Base-by-base conservation (phyloP, 2,329 filamentous ascomycete species). In the Xylariaceae sp. region DNA sequence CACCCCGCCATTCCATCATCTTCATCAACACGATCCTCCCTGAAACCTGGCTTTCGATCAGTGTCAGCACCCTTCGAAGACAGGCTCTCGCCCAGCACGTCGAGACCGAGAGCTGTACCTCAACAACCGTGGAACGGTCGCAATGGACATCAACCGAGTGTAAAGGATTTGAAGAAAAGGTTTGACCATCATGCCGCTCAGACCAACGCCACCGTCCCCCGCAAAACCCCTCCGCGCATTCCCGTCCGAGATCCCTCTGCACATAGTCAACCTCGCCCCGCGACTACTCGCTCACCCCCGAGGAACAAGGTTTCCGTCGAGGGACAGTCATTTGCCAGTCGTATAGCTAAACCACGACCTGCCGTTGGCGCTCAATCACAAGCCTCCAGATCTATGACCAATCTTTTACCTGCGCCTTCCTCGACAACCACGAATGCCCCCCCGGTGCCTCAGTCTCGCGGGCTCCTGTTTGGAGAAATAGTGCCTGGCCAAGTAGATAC, bases 131-230 rank as follows among this genome's bases (percentile, higher is more conserved):
- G 46, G 45, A 55, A 50, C 42, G 37, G 34, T 43, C 58, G 66
- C 69, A 54, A 49, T 53, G 58, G 56, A 22, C 60, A 59, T 41
- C 76, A 85, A 54, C 74, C 82, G n/a, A 91, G 85, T 49, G 86
- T 93, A 55, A 88, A 85, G 67, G 87, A 93, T 61, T 73, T 93
- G 51, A 83, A 87, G 58, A 88, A 84, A 65, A 83, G 79, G 44
- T 93, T 92, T 67, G 86, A 92, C 64, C 80, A 83, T 60, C 81
- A 75, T 55, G 70, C 64, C 37, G 52, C 60, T 20, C 53, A 58
- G 43, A 33, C 47, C 20, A 54, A 55, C 37, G 59, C 38, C 51
- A 50, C 50, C 52, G 48, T 65, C 54, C 57, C 64, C 59, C 57
- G 59, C 60, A 59, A 67, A 60, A 52, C 63, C 55, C 45, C 64